A percentile compares a stretch with the other conserved stretches of the same genome.
phyloP scores from a whole-genome alignment of 2,329 filamentous ascomycete species.

The Penicillium sp. region DNA sequence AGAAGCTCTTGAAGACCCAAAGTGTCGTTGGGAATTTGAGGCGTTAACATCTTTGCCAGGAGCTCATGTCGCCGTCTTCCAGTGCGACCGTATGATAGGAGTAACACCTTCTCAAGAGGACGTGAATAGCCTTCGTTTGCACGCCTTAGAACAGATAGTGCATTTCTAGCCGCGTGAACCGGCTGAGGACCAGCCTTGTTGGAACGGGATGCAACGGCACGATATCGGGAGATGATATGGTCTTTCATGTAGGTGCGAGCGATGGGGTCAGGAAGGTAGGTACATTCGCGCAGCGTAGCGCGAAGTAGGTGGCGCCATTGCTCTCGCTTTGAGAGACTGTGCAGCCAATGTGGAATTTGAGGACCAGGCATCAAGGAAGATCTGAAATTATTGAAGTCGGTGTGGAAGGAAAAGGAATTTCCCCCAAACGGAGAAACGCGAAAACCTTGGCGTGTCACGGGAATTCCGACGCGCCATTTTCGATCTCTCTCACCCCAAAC shows the following conservation, averaged over 20 bases:
- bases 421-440: slow-evolving; percentile 24
- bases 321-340: slow-evolving; percentile 9
- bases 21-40: slow-evolving; percentile 25
- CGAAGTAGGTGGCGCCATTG: slow-evolving; percentile 51
- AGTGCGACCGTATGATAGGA: slow-evolving; percentile 55
- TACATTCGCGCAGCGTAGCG: slow-evolving; percentile 55
- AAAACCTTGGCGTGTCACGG: slow-evolving; percentile 28
- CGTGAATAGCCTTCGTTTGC: slow-evolving; percentile 55
- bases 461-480: slow-evolving; percentile 25
- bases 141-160: slow-evolving; percentile 45
- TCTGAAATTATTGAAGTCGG: not conserved
- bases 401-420: not conserved
- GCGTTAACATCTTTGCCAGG: slow-evolving; percentile 35
- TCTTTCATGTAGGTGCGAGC: slow-evolving; percentile 50
- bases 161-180: slow-evolving; percentile 29
- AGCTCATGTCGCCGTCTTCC: slow-evolving; percentile 52
- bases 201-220: slow-evolving; percentile 18
- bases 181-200: slow-evolving; percentile 21
- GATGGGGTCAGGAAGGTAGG: slow-evolving; percentile 58
- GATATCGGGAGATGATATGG: slow-evolving; percentile 38
- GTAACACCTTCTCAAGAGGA: slow-evolving; percentile 52
- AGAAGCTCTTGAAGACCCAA: slow-evolving; percentile 21
- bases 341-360: slow-evolving; percentile 22
- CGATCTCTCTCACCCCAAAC: slow-evolving; percentile 14
- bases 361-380: slow-evolving; percentile 2